Percentiles rank a stretch among this genome's conserved stretches.
Conservation (phyloP, 352 stramenopile genomes). For the Pythium rishiriense region DNA sequence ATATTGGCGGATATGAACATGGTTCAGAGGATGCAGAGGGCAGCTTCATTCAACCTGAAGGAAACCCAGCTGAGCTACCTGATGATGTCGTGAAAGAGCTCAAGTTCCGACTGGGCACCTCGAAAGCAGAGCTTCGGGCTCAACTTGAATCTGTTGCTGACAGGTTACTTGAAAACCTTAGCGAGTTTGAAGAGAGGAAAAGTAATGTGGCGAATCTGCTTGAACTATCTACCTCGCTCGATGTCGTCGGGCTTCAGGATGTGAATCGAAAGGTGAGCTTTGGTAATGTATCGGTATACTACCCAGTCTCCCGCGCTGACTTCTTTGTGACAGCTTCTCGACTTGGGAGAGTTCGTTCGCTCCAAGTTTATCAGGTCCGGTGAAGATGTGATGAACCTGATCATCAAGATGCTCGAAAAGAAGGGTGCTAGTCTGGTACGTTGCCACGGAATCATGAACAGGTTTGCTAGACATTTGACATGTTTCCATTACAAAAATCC, state of each 20-base stretch:
- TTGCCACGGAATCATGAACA: background rate
- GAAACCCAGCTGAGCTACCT: conserved; percentile 67
- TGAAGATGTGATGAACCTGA: conserved; percentile 73
- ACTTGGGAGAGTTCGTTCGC: conserved; percentile 39
- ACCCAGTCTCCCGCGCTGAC: background rate
- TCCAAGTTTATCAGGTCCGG: conserved; percentile 55
- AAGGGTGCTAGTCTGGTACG: conserved; percentile 47
- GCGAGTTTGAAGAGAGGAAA: conserved; percentile 40
- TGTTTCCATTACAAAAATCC: no score
- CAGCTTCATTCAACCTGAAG: conserved; percentile 84
- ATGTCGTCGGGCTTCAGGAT: conserved; percentile 28
- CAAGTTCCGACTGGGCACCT: conserved; percentile 49
- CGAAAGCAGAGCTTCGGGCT: conserved; percentile 33
- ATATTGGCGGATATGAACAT: conserved; percentile 75
- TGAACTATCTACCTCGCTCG: conserved; percentile 25
- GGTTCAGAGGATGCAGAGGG: conserved; percentile 54
- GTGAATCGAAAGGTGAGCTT: conserved; percentile 26
- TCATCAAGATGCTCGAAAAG: conserved; percentile 44
- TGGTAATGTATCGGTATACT: background rate
- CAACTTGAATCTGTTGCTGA: conserved; percentile 38
- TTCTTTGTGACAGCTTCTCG: conserved; percentile 1
- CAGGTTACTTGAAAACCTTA: conserved; percentile 44
- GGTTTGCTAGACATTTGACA: no score
- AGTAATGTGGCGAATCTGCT: conserved; percentile 25
- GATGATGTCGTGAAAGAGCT: conserved; percentile 73